Conservation (phyloP, 345 rosid genomes). For the Geranium brycei region DNA sequence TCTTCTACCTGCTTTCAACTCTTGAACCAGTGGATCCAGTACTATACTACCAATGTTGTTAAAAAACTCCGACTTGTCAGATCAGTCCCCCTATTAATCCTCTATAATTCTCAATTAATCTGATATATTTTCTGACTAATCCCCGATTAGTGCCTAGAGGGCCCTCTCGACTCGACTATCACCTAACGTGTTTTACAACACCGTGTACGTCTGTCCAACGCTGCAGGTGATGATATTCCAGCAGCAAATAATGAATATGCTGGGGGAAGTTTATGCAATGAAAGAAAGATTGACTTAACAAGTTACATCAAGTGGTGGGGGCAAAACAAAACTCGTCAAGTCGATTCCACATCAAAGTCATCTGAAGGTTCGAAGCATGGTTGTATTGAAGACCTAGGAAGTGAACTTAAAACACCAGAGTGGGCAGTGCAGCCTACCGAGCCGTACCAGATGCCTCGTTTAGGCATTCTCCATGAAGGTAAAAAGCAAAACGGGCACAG, state of each 20-base stretch:
- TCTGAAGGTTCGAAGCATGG: constrained; percentile 48
- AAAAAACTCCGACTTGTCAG: too few relatives aligned
- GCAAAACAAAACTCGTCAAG: constrained; percentile 51
- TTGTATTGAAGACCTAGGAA: constrained; percentile 43
- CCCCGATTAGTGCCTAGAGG: too few relatives aligned
- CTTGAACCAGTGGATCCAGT: background rate
- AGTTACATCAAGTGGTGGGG: constrained; percentile 93
- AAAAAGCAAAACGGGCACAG: constrained; percentile 39
- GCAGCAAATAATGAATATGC: constrained; percentile 57
- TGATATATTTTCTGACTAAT: too few relatives aligned
- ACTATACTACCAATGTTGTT: background rate
- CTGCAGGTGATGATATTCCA: constrained; percentile 56
- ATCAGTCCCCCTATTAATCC: too few relatives aligned
- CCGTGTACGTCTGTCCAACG: constrained; percentile 9
- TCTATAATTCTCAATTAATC: too few relatives aligned
- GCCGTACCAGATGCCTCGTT: constrained; percentile 77
- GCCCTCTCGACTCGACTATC: too few relatives aligned
- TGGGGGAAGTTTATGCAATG: constrained; percentile 56
- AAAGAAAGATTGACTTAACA: constrained; percentile 80
- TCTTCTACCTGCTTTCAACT: background rate
- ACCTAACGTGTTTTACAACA: too few relatives aligned
- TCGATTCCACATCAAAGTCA: constrained; percentile 48
- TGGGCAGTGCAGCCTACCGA: constrained; percentile 54
- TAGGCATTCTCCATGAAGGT: constrained; percentile 39
- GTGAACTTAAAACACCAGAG: constrained; percentile 70